phyloP scores from a whole-genome alignment of 768 basidiomycete species.

The Tylopilus felleus region DNA sequence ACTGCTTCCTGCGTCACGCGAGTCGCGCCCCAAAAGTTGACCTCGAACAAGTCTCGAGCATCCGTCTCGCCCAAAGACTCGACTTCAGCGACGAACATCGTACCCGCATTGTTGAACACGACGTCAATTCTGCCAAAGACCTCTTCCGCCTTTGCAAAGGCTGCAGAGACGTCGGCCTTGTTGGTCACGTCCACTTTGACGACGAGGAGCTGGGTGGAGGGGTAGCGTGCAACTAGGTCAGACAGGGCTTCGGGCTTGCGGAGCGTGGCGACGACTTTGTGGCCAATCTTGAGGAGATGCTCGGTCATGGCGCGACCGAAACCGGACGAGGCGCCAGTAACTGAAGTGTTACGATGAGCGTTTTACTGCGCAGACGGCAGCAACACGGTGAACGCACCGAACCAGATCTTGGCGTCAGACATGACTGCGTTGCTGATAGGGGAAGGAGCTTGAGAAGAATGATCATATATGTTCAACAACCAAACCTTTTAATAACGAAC shows the following conservation, averaged over 20 bases:
- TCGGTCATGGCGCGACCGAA: constrained; percentile 37
- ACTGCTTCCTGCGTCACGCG: constrained; percentile 31
- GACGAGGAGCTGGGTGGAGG: constrained; percentile 26
- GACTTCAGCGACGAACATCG: constrained; percentile 30
- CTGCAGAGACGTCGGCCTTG: constrained; percentile 19
- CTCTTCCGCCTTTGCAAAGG: constrained; percentile 25
- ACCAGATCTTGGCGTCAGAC: constrained; percentile 19
- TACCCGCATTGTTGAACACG: constrained; percentile 37
- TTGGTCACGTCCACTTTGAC: constrained; percentile 34
- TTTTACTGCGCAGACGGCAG: neutral
- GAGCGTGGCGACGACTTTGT: constrained; percentile 42
- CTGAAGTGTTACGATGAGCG: constrained; percentile 3
- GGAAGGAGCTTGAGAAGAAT: neutral
- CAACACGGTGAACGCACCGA: constrained; percentile 4
- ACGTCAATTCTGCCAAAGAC: constrained; percentile 36
- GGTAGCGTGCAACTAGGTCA: constrained; percentile 24
- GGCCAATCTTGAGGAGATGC: constrained; percentile 32
- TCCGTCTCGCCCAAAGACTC: constrained; percentile 32
- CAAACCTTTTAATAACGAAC: neutral
- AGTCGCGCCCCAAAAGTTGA: constrained; percentile 35
- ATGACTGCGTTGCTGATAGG: constrained; percentile 1
- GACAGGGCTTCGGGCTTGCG: constrained; percentile 35
- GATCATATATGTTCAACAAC: neutral
- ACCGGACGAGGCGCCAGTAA: constrained; percentile 38
- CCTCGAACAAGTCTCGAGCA: constrained; percentile 36